A percentile compares a stretch with the other conserved stretches of the same genome.
These are phyloP conservation scores for Fusarium agapanthi DNA, from an alignment of 2,329 filamentous ascomycete species.

Conservation along the genomic window DNA sequence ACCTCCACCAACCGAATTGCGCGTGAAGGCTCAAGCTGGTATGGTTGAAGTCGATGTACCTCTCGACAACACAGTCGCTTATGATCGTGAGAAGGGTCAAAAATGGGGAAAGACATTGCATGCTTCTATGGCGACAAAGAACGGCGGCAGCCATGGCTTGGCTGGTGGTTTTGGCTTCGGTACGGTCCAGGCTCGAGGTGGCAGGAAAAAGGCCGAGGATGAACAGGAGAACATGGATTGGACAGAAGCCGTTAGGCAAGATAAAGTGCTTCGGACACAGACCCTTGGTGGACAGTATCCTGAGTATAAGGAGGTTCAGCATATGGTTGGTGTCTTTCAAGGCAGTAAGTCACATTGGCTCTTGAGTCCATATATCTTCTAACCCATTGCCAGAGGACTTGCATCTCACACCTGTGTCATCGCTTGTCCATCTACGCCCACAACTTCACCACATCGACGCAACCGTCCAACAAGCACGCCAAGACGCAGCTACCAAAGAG, in stretches of 20 bases:
- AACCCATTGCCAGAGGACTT: constrained; percentile 70
- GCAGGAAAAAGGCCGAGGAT: constrained; percentile 52
- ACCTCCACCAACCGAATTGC: constrained; percentile 72
- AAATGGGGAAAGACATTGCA: constrained; percentile 83
- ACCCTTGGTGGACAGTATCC: constrained; percentile 86
- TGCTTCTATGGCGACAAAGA: constrained; percentile 65
- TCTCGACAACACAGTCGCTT: constrained; percentile 74
- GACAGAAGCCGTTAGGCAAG: constrained; percentile 72
- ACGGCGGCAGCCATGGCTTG: constrained; percentile 72
- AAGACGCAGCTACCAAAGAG: constrained; percentile 52
- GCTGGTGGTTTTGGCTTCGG: constrained; percentile 77
- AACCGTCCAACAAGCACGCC: constrained; percentile 72
- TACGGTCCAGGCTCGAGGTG: constrained; percentile 52
- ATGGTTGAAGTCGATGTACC: constrained; percentile 95
- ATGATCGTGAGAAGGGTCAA: constrained; percentile 84
- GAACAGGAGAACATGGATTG: constrained; percentile 67
- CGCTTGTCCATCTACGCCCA: constrained; percentile 87
- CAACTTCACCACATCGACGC: constrained; percentile 95
- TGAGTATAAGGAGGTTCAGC: constrained; percentile 75
- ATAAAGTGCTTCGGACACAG: constrained; percentile 79
- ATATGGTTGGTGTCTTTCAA: constrained; percentile 93
- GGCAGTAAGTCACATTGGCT: constrained; percentile 65
- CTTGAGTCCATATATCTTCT: constrained; percentile 3
- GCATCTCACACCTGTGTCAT: constrained; percentile 84
- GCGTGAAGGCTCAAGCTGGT: constrained; percentile 82